These are phyloP conservation scores for Sporothrix brasiliensis DNA, from an alignment of 2,329 filamentous ascomycete species.

Conservation along the genomic window DNA sequence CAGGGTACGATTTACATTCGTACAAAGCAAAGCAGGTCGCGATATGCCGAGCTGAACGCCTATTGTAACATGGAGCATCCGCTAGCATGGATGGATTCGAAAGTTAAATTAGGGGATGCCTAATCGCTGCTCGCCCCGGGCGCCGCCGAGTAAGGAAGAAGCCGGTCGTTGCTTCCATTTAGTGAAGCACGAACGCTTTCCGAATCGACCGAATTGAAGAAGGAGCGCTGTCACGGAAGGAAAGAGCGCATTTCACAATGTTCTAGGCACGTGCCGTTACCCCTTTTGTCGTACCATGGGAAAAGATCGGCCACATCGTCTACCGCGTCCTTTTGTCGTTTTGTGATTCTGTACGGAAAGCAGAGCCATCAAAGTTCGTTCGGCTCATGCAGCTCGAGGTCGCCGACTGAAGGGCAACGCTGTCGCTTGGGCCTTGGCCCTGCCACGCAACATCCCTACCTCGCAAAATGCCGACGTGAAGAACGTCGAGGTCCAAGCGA, in stretches of 20 bases:
- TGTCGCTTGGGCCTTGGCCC: neutral
- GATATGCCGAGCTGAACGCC: too few species aligned
- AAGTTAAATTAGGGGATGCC: constrained; percentile 8
- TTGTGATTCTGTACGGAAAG: too few species aligned
- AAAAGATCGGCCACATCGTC: neutral
- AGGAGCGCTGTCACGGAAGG: neutral
- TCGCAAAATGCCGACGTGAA: neutral
- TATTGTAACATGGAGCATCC: neutral
- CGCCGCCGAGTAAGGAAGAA: constrained; percentile 2
- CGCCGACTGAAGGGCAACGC: too few species aligned
- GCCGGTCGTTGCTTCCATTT: neutral
- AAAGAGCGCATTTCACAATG: neutral
- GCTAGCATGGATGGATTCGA: constrained; percentile 16
- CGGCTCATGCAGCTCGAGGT: too few species aligned
- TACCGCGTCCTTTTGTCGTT: too few species aligned
- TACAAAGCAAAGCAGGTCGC: too few species aligned
- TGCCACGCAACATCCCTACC: too few species aligned
- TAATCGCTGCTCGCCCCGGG: neutral
- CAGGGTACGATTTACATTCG: too few species aligned
- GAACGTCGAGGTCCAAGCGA: neutral
- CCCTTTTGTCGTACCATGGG: neutral
- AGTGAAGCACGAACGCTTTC: neutral
- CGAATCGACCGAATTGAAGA: neutral
- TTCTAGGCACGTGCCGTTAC: neutral
- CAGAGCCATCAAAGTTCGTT: too few species aligned